Base-by-base conservation (phyloP, 352 stramenopile genomes). In the Pythium folliculosum region DNA sequence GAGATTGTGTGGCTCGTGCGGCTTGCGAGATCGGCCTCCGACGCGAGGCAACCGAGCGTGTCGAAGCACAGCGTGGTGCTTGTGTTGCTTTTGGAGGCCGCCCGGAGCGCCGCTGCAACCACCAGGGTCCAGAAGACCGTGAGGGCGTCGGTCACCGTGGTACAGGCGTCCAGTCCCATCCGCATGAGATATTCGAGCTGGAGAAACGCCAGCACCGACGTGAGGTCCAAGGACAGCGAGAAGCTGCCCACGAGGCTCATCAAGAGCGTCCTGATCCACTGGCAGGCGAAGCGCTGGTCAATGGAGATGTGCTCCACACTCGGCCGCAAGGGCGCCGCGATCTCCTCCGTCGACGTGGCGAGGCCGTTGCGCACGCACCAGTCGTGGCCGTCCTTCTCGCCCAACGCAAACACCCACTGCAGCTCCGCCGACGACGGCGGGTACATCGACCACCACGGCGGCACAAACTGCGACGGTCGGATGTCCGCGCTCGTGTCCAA, bases 401-500 rank as follows among this genome's bases (percentile, higher is more conserved):
- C 76, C 16, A 82, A 40, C 16, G 71, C 25, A 48, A 69, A 80
- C 6, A 84, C 51, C 77, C 77, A 85, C 19, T 43, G 25, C 22
- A 85, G 55, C 25, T 76, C 65, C 12, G 69, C 53, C 44, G 65
- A 50, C 8, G 64, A 70, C 14, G 76, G 73, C 16, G 77, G 77
- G 32, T 78, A 85, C 44, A 84, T 53, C 8, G 64, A 70, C 77
- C 77, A 85, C 70, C 76, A 78, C 43, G 76, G 52, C 10, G 77
- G 77, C 12, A 85, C 62, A 52, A 81, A 83, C 52, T 69, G 63
- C 14, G 73, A 82, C 21, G 77, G 77, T 37, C 71, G 71, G 60
- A 85, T 85, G 60, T 84, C 77, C 7, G 73, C 73, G 23, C 71
- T 30, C 9, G 59, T 45, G 60, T 65, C 73, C 16, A 40, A 49